Evolutionary conservation across 1,139 yeast genomes (phyloP), one percentile per base, ranked within the genome.

Genomic region (Geotrichum fermentans): DNA sequence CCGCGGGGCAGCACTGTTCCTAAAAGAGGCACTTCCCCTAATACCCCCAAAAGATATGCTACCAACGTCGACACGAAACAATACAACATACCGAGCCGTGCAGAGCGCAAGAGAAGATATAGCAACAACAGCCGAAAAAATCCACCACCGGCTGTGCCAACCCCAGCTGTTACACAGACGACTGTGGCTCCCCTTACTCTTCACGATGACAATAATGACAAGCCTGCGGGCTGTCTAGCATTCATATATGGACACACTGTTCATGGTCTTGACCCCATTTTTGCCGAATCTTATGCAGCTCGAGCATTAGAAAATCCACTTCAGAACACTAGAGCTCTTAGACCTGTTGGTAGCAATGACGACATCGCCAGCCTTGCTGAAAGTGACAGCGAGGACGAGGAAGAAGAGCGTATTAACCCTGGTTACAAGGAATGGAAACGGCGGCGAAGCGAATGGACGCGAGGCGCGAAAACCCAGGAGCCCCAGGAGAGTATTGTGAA

Each of bases 371-470:
- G 38, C 32, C 3, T 22, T 3, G 16, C 36, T 18, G n/a, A 8
- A 6, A 21, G 30, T 8, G 45, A 24, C 16, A 11, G 30, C 11
- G 34, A 36, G 17, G 32, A 24, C 22, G 59, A 56, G 13, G 64
- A 58, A 32, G 64, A 62, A 42, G 64, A 60, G 42, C 40, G 49
- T 21, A 49, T 57, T 43, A 62, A 62, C 34, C 59, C 59, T 3
- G 67, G 65, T 11, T 60, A 58, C 34, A 47, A 55, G 29, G 56
- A 58, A 44, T 63, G 67, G 67, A 61, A 61, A 42, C 51, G 55
- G 17, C 54, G 51, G 13, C 59, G 65, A 16, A 43, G 47, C 30
- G 58, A 55, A 34, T 63, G 67, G 67, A 55, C 60, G 4, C 44
- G 47, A 22, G 58, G 29, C 11, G 36, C 18, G 2, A 18, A 18